Evolutionary conservation across 2,329 filamentous ascomycete genomes (phyloP).

Genomic region (Penicillium nordicum): DNA sequence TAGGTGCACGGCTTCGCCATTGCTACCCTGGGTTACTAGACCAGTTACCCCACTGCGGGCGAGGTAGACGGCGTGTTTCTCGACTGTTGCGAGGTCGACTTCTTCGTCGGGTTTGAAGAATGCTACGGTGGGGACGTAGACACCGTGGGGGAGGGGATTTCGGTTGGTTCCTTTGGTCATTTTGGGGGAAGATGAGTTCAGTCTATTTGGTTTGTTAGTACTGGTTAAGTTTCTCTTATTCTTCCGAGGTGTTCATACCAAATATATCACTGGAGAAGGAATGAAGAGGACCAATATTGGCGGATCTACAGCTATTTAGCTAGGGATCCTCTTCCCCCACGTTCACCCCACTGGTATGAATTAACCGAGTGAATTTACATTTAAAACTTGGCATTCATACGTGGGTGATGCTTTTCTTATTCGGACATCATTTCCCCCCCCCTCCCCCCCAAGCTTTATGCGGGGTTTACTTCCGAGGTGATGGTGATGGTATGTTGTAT

Average conservation of each 20-base stretch:
- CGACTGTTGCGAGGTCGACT: constrained; percentile 61
- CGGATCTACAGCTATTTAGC: constrained; percentile 1
- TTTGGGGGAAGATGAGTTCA: not conserved
- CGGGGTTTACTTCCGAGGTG: constrained; percentile 5
- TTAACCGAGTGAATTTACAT: not conserved
- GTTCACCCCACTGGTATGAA: not conserved
- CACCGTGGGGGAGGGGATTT: constrained; percentile 45
- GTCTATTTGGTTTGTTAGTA: not conserved
- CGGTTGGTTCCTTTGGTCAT: constrained; percentile 25
- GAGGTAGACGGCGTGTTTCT: constrained; percentile 62
- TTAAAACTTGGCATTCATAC: not conserved
- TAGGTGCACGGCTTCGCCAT: constrained; percentile 78
- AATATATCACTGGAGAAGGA: not conserved
- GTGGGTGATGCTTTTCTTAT: not conserved
- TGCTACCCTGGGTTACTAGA: constrained; percentile 74
- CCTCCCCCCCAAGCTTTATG: constrained; percentile 1
- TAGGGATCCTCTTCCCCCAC: not conserved
- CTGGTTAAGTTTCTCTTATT: not conserved
- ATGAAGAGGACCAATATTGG: not conserved
- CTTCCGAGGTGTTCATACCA: not conserved
- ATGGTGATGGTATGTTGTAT: not conserved
- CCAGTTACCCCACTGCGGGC: constrained; percentile 68
- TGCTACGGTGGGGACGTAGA: constrained; percentile 71
- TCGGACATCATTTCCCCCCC: not conserved
- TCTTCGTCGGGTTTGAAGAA: constrained; percentile 69